Evolutionary conservation across 805 yeast genomes (phyloP), one percentile per base, ranked within the genome.

Genomic region (Cyberlindnera bimundalis): DNA sequence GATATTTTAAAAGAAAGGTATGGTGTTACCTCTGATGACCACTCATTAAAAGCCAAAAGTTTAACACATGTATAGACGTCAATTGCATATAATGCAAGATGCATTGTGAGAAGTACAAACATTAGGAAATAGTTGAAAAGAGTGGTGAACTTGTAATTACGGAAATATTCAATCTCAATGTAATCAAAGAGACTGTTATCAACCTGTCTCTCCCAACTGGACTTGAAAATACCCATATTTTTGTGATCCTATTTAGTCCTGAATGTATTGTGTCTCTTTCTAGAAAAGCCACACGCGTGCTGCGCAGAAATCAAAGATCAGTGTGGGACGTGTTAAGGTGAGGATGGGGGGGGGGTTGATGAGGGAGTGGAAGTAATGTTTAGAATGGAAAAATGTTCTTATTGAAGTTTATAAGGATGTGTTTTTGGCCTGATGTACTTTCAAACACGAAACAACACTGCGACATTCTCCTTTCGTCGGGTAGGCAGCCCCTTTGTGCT

Each of bases 21-120:
- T 5, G 81, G 80, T 39, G 66, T 61, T 38, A 74, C 71, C 32
- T 68, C 61, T 5, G 78, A 69, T 4, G 81, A 71, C 91, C 91
- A 83, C 33, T 75, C 68, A 55, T 83, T 75, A 59, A 81, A 79
- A 1, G 84, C 93, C 50, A 87, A 66, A 30, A 88, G 72, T 51
- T 76, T 79, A 42, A 88, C 63, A 59, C 91, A 78, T 0, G 96
- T 86, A 65, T 85, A 88, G 18, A 87, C 69, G 65, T 88, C 96
- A 2, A 84, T 73, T 2, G 70, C 84, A 35, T 76, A 73, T 42
- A 81, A 65, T 1, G 79, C 70, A 13, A 77, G 56, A 33, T 79
- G 69, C 38, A 85, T 59, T n/a, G 74, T 48, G 7, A 56, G 37
- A 14, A 49, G 16, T 2, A 55, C 21, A 29, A 77, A 64, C 57